These are phyloP conservation scores for Blastomyces silverae DNA, from an alignment of 2,329 filamentous ascomycete species.

Conservation along the genomic window DNA sequence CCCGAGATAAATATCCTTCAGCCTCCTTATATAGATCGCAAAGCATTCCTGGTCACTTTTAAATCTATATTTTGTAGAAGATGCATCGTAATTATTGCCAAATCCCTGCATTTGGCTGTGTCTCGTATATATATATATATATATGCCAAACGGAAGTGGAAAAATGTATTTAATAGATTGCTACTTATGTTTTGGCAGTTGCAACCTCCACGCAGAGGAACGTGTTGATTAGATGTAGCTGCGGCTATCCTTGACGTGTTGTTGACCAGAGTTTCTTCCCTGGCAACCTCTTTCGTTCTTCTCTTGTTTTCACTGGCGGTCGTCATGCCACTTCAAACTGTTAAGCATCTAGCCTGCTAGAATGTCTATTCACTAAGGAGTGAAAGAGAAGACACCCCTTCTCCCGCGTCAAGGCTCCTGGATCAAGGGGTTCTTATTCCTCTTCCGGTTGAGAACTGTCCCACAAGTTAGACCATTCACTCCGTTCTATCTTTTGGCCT, in stretches of 20 bases:
- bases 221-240: too few species aligned
- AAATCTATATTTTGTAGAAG: too few species aligned
- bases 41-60: too few species aligned
- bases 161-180: neutral
- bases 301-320: neutral
- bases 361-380: neutral
- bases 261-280: neutral
- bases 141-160: neutral
- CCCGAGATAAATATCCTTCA: neutral
- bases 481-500: neutral
- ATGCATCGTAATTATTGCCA: too few species aligned
- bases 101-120: too few species aligned
- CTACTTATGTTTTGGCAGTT: neutral
- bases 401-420: neutral
- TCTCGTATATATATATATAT: neutral
- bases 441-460: neutral
- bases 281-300: slow-evolving; percentile 2
- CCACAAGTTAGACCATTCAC: neutral
- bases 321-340: neutral
- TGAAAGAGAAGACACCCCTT: neutral
- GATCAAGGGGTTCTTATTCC: neutral
- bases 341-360: neutral
- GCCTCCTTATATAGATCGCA: too few species aligned
- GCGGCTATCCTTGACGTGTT: neutral
- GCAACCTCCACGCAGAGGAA: too few species aligned